Evolutionary conservation across 2,329 filamentous ascomycete species (phyloP).

Genomic region (Fusarium zealandicum): DNA sequence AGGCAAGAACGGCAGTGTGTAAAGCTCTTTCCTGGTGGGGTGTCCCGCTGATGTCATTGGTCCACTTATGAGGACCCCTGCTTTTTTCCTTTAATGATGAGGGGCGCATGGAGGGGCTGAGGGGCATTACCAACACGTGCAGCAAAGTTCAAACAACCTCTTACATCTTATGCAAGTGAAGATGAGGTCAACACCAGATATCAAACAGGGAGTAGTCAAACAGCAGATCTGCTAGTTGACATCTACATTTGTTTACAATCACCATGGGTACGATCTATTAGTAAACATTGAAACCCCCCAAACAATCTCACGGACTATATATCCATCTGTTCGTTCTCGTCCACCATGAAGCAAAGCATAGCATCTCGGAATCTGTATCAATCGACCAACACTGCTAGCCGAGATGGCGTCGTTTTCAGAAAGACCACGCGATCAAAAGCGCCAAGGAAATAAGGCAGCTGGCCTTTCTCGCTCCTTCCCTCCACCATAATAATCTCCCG

Average conservation of each 20-base stretch:
- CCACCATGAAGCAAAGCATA: slow-evolving; percentile 1
- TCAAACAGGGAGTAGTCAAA: neutral
- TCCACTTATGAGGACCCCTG: slow-evolving; percentile 28
- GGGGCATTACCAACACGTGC: no score
- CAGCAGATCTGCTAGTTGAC: neutral
- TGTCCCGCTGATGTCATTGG: slow-evolving; percentile 41
- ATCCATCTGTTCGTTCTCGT: neutral
- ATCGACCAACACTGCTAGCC: neutral
- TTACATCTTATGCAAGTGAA: no score
- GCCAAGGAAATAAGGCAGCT: no score
- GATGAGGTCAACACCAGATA: neutral
- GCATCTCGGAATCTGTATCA: slow-evolving; percentile 9
- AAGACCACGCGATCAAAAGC: neutral
- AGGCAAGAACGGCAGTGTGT: neutral
- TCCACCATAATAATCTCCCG: neutral
- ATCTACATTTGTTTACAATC: no score
- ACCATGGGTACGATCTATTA: neutral
- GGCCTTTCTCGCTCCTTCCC: neutral
- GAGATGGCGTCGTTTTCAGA: slow-evolving; percentile 7
- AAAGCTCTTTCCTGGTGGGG: slow-evolving; percentile 39
- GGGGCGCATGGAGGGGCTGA: slow-evolving; percentile 2
- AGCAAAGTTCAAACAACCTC: no score
- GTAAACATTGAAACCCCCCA: neutral
- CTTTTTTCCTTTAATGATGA: no score
- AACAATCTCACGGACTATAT: neutral